These are phyloP conservation scores for Cladophialophora immunda DNA, from an alignment of 2,329 filamentous ascomycete species.

Conservation along the genomic window DNA sequence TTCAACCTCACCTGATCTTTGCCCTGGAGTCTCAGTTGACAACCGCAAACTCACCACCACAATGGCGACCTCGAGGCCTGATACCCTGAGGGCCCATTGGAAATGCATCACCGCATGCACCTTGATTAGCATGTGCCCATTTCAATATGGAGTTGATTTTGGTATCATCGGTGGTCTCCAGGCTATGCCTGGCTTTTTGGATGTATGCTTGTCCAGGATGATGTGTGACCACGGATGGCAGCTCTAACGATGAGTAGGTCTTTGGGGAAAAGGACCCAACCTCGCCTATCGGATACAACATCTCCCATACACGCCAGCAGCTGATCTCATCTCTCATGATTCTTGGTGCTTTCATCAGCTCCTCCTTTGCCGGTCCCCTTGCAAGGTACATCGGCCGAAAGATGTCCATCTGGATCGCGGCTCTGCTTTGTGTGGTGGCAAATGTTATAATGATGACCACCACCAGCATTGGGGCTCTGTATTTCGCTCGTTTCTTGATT, in stretches of 20 bases:
- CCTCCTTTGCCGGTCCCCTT: slow-evolving; percentile 47
- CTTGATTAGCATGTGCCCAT: slow-evolving; percentile 46
- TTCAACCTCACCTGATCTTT: slow-evolving; percentile 28
- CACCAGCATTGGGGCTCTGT: slow-evolving; percentile 61
- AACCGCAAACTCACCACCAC: slow-evolving; percentile 11
- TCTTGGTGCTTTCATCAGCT: slow-evolving; percentile 55
- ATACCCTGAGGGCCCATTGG: slow-evolving; percentile 36
- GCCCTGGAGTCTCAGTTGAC: not conserved
- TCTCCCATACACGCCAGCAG: slow-evolving; percentile 52
- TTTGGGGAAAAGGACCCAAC: slow-evolving; percentile 40
- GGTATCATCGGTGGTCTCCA: slow-evolving; percentile 46
- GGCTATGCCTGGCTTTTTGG: slow-evolving; percentile 45
- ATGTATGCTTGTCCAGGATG: slow-evolving; percentile 31
- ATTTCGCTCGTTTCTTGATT: slow-evolving; percentile 63
- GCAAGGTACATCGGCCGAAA: slow-evolving; percentile 56
- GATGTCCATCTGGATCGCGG: slow-evolving; percentile 57
- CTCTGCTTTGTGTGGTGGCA: slow-evolving; percentile 59
- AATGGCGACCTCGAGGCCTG: slow-evolving; percentile 30
- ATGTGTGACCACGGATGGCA: slow-evolving; percentile 12
- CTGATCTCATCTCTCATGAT: slow-evolving; percentile 58
- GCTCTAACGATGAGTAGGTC: slow-evolving; percentile 37
- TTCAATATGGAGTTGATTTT: slow-evolving; percentile 46
- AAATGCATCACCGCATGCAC: slow-evolving; percentile 39
- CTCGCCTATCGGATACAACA: slow-evolving; percentile 47
- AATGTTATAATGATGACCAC: slow-evolving; percentile 69